Base-by-base conservation (phyloP, 2,329 filamentous ascomycete genomes). In the Nemania abortiva region DNA sequence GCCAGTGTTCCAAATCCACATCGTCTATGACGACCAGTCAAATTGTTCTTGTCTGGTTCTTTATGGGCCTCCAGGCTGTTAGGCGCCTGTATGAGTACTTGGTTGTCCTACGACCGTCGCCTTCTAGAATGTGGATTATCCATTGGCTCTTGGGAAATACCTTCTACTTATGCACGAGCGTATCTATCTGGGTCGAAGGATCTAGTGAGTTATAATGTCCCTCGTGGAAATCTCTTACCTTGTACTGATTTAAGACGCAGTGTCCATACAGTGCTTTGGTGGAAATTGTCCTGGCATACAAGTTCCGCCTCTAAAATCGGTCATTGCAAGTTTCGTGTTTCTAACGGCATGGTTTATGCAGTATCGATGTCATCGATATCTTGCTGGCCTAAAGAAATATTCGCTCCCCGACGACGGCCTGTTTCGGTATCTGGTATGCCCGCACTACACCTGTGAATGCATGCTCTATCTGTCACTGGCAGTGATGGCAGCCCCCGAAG, bases 391-490 rank as follows among this genome's bases (percentile, higher is more conserved):
- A 68, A 88, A 89, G 77, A 95, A 94, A 77, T 98, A 99, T 81
- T 92, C 92, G 11, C 85, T 98, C 27, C 95, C 95, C 0, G 83
- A 86, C 2, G 86, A 91, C 68, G 90, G 91, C 2, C 82, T 92
- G 66, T 99, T 98, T 80, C 84, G 84, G 53, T 84, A 85, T 66
- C 80, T 97, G 24, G 82, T 98, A 47, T 97, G 92, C 74, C 94
- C 96, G 20, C 96, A 99, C 81, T 99, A 98, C 80, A 92, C 92
- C 3, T 93, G 91, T 76, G 96, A 98, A 82, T 95, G 93, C 77
- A 78, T 92, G 49, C 89, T 98, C 67, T 98, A 99, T 79, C 77
- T 94, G 22, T 87, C 91, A n/a, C 82, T 99, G 72, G 88, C 93
- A 2, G 81, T 96, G 54, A 79, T 92, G 47, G 90, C 91, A 34